Evolutionary conservation across 1,284 basidiomycete genomes (phyloP).

Genomic region (Sporisorium reilianum): DNA sequence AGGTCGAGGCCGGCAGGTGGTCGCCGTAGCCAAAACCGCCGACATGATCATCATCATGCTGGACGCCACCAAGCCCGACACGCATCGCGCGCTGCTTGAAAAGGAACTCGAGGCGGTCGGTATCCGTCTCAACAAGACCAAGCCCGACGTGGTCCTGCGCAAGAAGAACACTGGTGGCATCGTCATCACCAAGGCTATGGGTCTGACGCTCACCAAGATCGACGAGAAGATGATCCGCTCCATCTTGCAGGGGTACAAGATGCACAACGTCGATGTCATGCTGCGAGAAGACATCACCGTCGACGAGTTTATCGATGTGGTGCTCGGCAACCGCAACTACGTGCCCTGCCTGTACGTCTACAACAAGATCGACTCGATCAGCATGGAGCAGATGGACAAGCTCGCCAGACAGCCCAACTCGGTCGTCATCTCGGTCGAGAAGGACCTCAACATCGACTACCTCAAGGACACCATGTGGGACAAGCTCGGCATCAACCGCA

Average conservation of each 20-base stretch:
- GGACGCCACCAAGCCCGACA: constrained; percentile 96
- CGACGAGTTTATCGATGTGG: constrained; percentile 96
- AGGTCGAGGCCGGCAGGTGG: constrained; percentile 94
- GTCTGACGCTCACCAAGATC: constrained; percentile 89
- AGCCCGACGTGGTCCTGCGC: constrained; percentile 73
- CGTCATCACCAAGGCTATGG: constrained; percentile 72
- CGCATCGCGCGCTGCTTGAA: constrained; percentile 88
- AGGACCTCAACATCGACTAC: constrained; percentile 90
- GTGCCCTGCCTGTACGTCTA: constrained; percentile 92
- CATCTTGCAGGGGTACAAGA: constrained; percentile 76
- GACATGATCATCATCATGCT: constrained; percentile 90
- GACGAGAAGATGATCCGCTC: constrained; percentile 94
- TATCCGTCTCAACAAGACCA: constrained; percentile 88
- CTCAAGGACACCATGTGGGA: constrained; percentile 89
- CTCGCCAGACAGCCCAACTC: constrained; percentile 88
- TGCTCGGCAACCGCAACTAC: constrained; percentile 91
- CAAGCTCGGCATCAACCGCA: constrained; percentile 67
- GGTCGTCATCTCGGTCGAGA: constrained; percentile 92
- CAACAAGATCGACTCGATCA: constrained; percentile 74
- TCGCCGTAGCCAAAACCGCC: constrained; percentile 84
- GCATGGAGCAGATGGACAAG: constrained; percentile 79
- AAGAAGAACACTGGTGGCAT: constrained; percentile 86
- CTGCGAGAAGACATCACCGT: constrained; percentile 77
- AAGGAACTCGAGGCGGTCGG: constrained; percentile 95
- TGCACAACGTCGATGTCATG: constrained; percentile 66